These are phyloP conservation scores for Pseudogymnoascus sp. DNA, from an alignment of 2,329 filamentous ascomycete species.

Conservation along the genomic window DNA sequence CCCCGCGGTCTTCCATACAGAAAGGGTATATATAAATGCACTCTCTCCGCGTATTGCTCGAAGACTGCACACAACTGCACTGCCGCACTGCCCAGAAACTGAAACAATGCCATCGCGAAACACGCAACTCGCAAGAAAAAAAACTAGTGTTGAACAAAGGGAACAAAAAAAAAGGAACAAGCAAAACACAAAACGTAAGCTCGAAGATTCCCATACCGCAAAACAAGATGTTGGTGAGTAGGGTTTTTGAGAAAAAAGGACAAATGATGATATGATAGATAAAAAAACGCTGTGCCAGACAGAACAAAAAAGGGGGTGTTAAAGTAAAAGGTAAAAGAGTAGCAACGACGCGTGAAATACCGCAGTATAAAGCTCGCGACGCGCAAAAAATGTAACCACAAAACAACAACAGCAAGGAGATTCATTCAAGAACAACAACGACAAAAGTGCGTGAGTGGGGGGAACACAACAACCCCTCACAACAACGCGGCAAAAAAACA, in stretches of 20 bases:
- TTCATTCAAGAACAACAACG: background rate
- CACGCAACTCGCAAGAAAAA: background rate
- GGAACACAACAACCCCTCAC: background rate
- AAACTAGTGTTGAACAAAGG: background rate
- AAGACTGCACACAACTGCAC: background rate
- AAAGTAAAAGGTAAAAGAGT: background rate
- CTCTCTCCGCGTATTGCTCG: constrained; percentile 2
- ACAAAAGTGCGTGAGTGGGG: background rate
- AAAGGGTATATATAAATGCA: constrained; percentile 1
- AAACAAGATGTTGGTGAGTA: background rate
- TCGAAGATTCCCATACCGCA: background rate
- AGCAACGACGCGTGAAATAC: background rate
- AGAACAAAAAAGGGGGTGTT: background rate
- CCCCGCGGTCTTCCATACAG: background rate
- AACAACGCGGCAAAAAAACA: background rate
- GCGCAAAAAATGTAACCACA: background rate
- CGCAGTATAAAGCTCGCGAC: background rate
- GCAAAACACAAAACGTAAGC: background rate
- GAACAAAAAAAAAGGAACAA: background rate
- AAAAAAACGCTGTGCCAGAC: background rate
- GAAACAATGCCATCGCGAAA: background rate
- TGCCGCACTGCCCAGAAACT: too few species aligned
- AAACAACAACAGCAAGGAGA: constrained; percentile 1
- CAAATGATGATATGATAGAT: background rate
- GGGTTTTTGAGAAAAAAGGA: background rate